phyloP scores from a whole-genome alignment of 2,329 filamentous ascomycete genomes.

The Tolypocladium ovalisporum region DNA sequence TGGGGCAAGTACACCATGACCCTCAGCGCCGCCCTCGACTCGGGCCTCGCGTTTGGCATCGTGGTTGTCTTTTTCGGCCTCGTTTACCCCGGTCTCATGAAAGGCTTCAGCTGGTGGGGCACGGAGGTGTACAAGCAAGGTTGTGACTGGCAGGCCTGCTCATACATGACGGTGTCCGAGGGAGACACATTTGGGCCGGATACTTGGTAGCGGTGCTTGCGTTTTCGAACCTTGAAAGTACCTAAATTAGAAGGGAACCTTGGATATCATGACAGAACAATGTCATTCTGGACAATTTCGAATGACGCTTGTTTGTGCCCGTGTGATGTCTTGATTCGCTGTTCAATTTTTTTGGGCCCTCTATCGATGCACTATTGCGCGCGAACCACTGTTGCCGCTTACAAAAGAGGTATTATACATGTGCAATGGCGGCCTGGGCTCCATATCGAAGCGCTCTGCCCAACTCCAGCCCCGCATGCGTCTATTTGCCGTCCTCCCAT shows the following conservation, averaged over 20 bases:
- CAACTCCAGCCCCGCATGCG: neutral
- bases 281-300: neutral
- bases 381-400: neutral
- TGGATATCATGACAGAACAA: neutral
- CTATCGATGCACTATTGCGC: constrained; percentile 12
- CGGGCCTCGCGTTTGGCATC: constrained; percentile 70
- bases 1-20: constrained; percentile 93
- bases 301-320: neutral
- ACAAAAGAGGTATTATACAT: constrained; percentile 16
- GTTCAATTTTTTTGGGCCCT: constrained; percentile 12
- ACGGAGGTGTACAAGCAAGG: constrained; percentile 77
- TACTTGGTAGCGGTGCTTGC: constrained; percentile 32
- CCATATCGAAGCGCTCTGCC: neutral
- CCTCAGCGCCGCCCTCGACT: constrained; percentile 71
- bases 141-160: constrained; percentile 75
- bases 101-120: constrained; percentile 75
- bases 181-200: constrained; percentile 58
- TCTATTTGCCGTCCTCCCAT: constrained; percentile 28
- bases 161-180: constrained; percentile 52
- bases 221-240: neutral
- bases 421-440: neutral
- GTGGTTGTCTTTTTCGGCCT: constrained; percentile 80
- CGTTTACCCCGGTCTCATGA: constrained; percentile 68
- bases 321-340: neutral
- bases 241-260: neutral